A percentile compares a stretch with the other conserved stretches of the same genome.
phyloP scores from a whole-genome alignment of 2,329 filamentous ascomycete genomes.

The Venturia nashicola region DNA sequence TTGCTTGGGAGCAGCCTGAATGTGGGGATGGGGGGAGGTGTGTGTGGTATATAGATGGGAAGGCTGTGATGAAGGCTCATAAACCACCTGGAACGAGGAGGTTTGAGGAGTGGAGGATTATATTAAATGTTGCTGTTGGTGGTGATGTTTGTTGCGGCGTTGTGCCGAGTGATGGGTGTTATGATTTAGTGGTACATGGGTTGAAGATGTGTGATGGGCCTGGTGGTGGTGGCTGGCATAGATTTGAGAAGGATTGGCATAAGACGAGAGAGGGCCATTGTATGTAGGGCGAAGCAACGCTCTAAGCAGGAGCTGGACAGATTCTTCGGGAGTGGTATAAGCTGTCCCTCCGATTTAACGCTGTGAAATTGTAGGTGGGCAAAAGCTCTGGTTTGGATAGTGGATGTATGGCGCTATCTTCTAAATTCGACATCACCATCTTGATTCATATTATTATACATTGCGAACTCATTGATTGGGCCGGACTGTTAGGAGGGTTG shows the following conservation, averaged over 20 bases:
- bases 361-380: background rate
- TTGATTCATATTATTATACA: too few species aligned
- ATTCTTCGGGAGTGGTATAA: background rate
- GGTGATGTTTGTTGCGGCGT: conserved; percentile 45
- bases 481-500: too few species aligned
- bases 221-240: conserved; percentile 39
- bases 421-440: too few species aligned
- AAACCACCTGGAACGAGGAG: conserved; percentile 41
- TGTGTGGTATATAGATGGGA: conserved; percentile 48
- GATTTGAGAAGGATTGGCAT: conserved; percentile 41
- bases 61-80: conserved; percentile 43
- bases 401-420: background rate
- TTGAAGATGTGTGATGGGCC: conserved; percentile 42
- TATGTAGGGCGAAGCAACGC: background rate
- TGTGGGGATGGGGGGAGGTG: conserved; percentile 32
- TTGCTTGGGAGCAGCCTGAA: conserved; percentile 42
- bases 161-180: conserved; percentile 39
- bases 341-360: background rate
- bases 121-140: conserved; percentile 52
- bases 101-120: conserved; percentile 43
- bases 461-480: too few species aligned
- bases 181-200: conserved; percentile 44
- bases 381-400: background rate
- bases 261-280: conserved; percentile 13
- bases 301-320: background rate